Base-by-base conservation (phyloP, 1,139 yeast genomes). In the Eremothecium sinecaudum region DNA sequence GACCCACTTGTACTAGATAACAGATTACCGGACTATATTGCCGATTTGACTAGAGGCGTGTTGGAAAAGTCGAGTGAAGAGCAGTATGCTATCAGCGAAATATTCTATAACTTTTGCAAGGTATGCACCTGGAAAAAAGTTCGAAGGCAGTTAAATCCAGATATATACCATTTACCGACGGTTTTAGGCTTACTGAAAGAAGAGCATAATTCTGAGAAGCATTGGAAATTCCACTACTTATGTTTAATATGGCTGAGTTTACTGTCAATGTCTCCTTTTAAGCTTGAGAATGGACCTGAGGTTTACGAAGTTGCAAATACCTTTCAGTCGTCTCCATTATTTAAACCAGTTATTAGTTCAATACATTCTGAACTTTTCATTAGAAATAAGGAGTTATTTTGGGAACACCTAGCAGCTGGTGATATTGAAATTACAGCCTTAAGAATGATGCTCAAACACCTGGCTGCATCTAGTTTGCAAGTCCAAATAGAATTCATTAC, bases 171-270 rank as follows among this genome's bases (percentile, higher is more conserved):
- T 25, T 55, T 80, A 7, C 64, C 65, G 0, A 25, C 16, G 15
- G 24, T 37, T n/a, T 13, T 37, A 21, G 42, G 44, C 5, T 50
- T 75, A 2, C 36, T 71, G 19, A 32, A 46, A 4, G 40, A 56
- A 31, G 38, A 61, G 9, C 30, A 33, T 5, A 10, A 34, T 39
- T 10, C 39, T 41, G 13, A 45, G 29, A 12, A 35, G 18, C 12
- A 40, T 12, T 69, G 94, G 92, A 63, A 73, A 43, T 71, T 71
- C 32, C 53, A 66, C 8, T 82, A 73, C 45, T 55, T 77, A 3
- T 53, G 76, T 28, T 57, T 84, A n/a, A 60, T 81, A 5, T 86
- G 95, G 94, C 61, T 83, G 11, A 69, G 80, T 1, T 73, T 78
- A 18, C 59, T 84, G 13, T 70, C 75, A 0, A 58, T 81, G 22